Evolutionary conservation across 768 basidiomycete species (phyloP).

Genomic region (Calocera cornea): DNA sequence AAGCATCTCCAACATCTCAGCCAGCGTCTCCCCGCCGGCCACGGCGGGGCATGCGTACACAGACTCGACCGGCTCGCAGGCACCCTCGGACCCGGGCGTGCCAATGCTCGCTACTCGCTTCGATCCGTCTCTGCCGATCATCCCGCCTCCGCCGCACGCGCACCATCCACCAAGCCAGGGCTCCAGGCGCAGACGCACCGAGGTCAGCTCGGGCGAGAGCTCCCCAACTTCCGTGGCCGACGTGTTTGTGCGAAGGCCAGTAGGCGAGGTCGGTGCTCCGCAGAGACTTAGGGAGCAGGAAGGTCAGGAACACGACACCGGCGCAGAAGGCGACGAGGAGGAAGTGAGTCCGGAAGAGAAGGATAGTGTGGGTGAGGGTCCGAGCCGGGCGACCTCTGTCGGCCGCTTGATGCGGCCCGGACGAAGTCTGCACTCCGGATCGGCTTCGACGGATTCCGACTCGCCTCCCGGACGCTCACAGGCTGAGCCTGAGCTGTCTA

Average conservation of each 20-base stretch:
- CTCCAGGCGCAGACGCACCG: neutral
- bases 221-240: neutral
- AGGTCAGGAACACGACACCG: neutral
- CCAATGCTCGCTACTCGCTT: neutral
- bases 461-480: neutral
- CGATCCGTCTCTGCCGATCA: neutral
- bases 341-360: neutral
- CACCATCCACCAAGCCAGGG: neutral
- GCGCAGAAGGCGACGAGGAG: slow-evolving; percentile 1
- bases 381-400: neutral
- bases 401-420: neutral
- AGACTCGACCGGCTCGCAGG: neutral
- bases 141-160: neutral
- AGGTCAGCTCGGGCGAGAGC: neutral
- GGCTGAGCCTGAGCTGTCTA: slow-evolving; percentile 2
- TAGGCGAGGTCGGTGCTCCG: neutral
- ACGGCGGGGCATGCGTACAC: neutral
- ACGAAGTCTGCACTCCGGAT: neutral
- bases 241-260: neutral
- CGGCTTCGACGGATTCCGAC: neutral
- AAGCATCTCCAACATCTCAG: neutral
- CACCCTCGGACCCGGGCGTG: neutral
- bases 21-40: neutral
- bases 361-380: neutral
- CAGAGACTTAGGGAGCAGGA: neutral